phyloP scores from a whole-genome alignment of 805 yeast species.

The Pachysolen tannophilus region DNA sequence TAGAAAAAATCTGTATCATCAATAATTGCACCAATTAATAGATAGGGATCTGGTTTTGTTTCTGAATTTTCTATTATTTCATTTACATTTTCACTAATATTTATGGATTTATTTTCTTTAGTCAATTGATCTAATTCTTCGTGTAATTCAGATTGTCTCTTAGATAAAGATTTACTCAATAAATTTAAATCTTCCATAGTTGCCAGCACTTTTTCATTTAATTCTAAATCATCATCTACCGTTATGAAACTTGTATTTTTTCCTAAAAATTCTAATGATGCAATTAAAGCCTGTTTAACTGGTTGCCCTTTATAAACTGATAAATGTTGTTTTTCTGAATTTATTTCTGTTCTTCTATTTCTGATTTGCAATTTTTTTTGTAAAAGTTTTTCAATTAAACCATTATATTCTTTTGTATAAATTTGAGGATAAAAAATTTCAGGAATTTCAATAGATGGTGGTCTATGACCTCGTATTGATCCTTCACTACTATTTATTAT shows the following conservation, averaged over 20 bases:
- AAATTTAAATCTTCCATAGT: conserved; percentile 7
- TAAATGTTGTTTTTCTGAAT: conserved; percentile 16
- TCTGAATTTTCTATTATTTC: conserved; percentile 16
- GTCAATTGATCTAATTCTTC: conserved; percentile 12
- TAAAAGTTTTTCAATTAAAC: conserved; percentile 7
- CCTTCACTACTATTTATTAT: conserved; percentile 21
- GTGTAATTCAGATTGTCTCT: conserved; percentile 11
- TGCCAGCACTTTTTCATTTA: not conserved
- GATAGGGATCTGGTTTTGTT: conserved; percentile 25
- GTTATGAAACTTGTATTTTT: no score
- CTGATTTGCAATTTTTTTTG: conserved; percentile 1
- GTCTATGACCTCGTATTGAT: conserved; percentile 13
- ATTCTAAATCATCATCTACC: not conserved
- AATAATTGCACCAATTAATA: conserved; percentile 28
- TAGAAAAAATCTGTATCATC: conserved; percentile 24
- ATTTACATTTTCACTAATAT: conserved; percentile 19
- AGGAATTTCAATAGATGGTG: conserved; percentile 20
- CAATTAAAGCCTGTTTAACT: conserved; percentile 16
- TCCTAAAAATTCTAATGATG: conserved; percentile 19
- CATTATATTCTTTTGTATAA: conserved; percentile 21
- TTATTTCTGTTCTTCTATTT: conserved; percentile 10
- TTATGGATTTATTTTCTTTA: conserved; percentile 12
- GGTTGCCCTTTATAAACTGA: conserved; percentile 26
- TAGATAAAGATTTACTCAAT: conserved; percentile 15
- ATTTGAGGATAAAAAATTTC: conserved; percentile 31